Evolutionary conservation across 1,284 basidiomycete genomes (phyloP).

Genomic region (Ganoderma lingzhi): DNA sequence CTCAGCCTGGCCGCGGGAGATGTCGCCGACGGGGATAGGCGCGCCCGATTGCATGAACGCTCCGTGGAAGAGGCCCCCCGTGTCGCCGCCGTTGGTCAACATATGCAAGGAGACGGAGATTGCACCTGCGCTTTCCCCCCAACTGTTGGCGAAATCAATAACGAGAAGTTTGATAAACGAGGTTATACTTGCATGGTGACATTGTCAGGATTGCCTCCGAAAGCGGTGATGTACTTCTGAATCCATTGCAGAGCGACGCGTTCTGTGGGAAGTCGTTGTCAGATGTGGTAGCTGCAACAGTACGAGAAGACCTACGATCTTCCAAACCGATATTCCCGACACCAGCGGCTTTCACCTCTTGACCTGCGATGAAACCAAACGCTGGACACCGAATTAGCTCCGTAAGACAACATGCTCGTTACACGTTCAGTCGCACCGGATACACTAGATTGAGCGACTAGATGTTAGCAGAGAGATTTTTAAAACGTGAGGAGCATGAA

Average conservation of each 20-base stretch:
- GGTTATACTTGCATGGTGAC: constrained; percentile 58
- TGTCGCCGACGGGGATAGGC: constrained; percentile 42
- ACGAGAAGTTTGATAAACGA: background rate
- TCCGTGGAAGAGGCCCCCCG: constrained; percentile 44
- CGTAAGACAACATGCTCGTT: background rate
- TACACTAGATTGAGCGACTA: background rate
- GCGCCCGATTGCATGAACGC: constrained; percentile 49
- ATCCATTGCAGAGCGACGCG: constrained; percentile 44
- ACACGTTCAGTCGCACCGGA: background rate
- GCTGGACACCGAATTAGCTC: background rate
- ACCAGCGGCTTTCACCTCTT: constrained; percentile 57
- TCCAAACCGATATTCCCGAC: constrained; percentile 61
- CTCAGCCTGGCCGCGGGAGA: constrained; percentile 41
- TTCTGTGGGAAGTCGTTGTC: constrained; percentile 15
- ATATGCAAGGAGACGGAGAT: constrained; percentile 45
- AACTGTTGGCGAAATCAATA: constrained; percentile 33
- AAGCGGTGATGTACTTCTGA: constrained; percentile 66
- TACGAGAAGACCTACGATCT: constrained; percentile 50
- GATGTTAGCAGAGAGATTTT: background rate
- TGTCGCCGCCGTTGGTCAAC: constrained; percentile 42
- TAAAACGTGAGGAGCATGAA: background rate
- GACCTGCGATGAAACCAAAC: constrained; percentile 35
- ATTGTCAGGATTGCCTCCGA: constrained; percentile 67
- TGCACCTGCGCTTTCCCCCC: constrained; percentile 53
- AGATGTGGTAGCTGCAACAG: background rate